Evolutionary conservation across 768 basidiomycete species (phyloP), one percentile per base, ranked within the genome.

Genomic region (Termitomyces sp.): DNA sequence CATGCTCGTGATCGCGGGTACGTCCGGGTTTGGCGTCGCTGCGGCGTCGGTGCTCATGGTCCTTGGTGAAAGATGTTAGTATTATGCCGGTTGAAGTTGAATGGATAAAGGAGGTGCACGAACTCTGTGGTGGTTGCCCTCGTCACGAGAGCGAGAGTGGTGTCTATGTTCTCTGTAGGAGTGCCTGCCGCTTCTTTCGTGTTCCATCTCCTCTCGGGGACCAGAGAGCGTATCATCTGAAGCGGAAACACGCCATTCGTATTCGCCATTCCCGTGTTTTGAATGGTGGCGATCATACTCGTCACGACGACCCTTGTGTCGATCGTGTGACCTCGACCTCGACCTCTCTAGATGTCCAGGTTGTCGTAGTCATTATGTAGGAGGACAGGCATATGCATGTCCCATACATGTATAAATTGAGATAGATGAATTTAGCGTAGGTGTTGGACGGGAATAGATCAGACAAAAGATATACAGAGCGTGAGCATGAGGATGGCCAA

Each of bases 261-360:
- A 12, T 32, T 55, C 22, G 49, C 18, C 42, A 36, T 43, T 26
- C 16, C 22, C 40, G 33, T 36, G 49, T 26, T 30, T 57, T 16
- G 42, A 43, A 44, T 45, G 34, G 36, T 47, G 44, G n/a, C 32
- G 40, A 24, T 34, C 39, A 14, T 26, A 39, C 13, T 52, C 49
- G 49, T 44, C 34, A 27, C 26, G 27, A 34, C 34, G 51, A 24
- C 7, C n/a, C 44, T 30, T 53, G 56, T 43, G 26, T 27, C 42
- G 49, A 33, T 36, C 56, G 18, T 20, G n/a, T n/a, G 56, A 57
- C 48, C 56, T 51, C 48, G 44, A 44, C 48, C 56, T 51, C 48
- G 44, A 44, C 48, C 49, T 56, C 50, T 44, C 53, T 50, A 22
- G 16, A 45, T 33, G 13, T 12, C 39, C 47, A 13, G 22, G 20